Percentiles rank a stretch among this genome's conserved stretches.
Conservation (phyloP, 2,329 filamentous ascomycete genomes). For the Botrytis fragariae region DNA sequence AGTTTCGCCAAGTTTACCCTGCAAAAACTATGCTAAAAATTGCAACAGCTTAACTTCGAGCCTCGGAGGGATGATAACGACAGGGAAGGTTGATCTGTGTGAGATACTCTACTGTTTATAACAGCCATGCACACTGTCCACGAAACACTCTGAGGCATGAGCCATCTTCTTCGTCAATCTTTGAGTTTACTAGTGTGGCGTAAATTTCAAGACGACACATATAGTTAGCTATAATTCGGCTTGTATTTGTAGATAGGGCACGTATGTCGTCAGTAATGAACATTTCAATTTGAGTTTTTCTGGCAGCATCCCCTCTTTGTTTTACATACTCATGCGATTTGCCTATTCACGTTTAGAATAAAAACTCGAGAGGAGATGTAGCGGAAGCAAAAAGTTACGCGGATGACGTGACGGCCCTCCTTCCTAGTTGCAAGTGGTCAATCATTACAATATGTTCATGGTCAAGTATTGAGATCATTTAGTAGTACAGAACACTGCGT, state of each 20-base stretch:
- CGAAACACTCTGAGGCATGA: background rate
- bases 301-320: background rate
- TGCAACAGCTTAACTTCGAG: slow-evolving; percentile 35
- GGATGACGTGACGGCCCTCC: background rate
- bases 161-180: background rate
- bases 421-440: background rate
- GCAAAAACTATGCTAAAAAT: slow-evolving; percentile 10
- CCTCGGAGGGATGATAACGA: slow-evolving; percentile 34
- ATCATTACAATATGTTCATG: background rate
- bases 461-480: background rate
- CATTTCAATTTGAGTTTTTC: background rate
- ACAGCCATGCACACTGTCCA: background rate
- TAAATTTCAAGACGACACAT: background rate
- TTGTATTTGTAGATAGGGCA: background rate
- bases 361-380: background rate
- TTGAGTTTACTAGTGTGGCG: background rate
- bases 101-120: background rate
- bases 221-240: background rate
- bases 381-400: background rate
- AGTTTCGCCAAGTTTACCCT: slow-evolving; percentile 22
- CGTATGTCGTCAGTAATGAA: background rate
- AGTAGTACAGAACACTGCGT: background rate
- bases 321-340: background rate
- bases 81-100: slow-evolving; percentile 23
- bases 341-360: background rate